phyloP scores from a whole-genome alignment of 2,329 filamentous ascomycete genomes.

The Pseudocercospora musae region DNA sequence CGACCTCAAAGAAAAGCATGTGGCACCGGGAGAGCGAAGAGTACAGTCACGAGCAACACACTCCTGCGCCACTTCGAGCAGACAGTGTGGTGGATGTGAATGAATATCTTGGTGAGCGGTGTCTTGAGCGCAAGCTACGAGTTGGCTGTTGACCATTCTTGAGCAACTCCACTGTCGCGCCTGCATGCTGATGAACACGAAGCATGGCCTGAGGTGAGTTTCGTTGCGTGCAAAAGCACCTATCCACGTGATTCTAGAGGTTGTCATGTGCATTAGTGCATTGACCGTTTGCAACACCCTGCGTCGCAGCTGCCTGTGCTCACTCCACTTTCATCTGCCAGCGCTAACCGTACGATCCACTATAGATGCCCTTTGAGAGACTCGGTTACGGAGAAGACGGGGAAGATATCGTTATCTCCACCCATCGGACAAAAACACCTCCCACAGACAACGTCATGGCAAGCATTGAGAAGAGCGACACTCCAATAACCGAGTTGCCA shows the following conservation, averaged over 20 bases:
- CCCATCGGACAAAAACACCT: neutral
- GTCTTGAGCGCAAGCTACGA: neutral
- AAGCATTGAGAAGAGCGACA: neutral
- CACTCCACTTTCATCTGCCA: neutral
- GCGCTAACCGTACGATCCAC: neutral
- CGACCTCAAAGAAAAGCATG: neutral
- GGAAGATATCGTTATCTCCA: neutral
- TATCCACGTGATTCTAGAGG: neutral
- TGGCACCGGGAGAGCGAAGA: neutral
- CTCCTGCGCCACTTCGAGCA: neutral
- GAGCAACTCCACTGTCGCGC: neutral
- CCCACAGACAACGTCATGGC: neutral
- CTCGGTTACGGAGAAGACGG: neutral
- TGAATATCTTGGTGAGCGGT: neutral
- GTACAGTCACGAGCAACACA: neutral
- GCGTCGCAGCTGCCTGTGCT: neutral
- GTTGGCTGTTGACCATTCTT: neutral
- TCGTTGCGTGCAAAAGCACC: neutral
- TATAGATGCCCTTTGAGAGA: neutral
- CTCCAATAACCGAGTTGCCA: neutral
- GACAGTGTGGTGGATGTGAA: neutral
- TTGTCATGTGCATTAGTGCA: neutral
- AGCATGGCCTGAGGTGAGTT: constrained; percentile 11
- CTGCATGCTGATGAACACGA: neutral
- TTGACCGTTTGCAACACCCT: neutral